Percentiles rank a stretch among this genome's conserved stretches.
phyloP scores from a whole-genome alignment of 345 rosid species.

The Eucalyptus decipiens region DNA sequence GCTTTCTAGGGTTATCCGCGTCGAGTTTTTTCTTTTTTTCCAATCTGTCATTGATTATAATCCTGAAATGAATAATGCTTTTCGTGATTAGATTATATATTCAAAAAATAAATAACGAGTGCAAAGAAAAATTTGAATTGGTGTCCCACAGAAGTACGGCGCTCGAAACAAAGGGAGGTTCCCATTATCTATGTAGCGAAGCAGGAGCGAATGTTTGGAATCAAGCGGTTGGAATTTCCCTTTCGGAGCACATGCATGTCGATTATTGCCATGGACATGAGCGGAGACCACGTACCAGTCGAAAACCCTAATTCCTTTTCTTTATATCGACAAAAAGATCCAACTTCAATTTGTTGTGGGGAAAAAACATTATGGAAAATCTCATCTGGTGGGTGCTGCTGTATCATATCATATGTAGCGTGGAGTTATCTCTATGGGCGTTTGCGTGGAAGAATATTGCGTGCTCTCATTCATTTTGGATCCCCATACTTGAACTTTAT shows the following conservation, averaged over 20 bases:
- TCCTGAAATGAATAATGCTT: neutral
- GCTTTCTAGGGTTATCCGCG: neutral
- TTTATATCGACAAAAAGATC: neutral
- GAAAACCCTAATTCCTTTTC: neutral
- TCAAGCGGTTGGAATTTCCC: neutral
- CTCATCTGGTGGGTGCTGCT: neutral
- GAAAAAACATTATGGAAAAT: neutral
- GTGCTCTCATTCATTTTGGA: neutral
- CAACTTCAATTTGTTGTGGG: neutral
- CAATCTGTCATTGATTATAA: neutral
- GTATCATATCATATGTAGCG: neutral
- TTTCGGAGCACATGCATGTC: neutral
- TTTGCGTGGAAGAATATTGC: neutral
- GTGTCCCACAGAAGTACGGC: neutral
- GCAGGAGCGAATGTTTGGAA: neutral
- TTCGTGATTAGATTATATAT: neutral
- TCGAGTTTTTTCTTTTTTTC: neutral
- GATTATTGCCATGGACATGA: neutral
- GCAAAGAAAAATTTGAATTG: neutral
- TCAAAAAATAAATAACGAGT: neutral
- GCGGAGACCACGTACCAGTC: neutral
- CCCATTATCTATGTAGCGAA: neutral
- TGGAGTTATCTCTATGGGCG: neutral
- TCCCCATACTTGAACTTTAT: neutral
- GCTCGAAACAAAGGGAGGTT: neutral